Percentiles rank a stretch among this genome's conserved stretches.
Conservation (phyloP, 768 basidiomycete genomes). For the Trametes cinnabarina region DNA sequence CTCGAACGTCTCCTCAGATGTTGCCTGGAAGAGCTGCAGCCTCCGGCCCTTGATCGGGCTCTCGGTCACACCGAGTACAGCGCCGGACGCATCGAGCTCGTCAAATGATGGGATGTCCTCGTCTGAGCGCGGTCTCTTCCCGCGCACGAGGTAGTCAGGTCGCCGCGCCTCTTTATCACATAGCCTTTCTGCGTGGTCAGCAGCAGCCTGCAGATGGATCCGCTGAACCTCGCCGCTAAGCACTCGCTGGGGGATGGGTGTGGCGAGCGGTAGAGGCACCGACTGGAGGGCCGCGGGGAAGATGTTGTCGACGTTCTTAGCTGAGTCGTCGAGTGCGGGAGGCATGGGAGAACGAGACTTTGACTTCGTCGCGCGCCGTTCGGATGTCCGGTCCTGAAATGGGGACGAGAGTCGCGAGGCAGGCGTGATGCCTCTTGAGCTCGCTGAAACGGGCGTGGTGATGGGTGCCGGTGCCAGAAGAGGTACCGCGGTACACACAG, state of each 20-base stretch:
- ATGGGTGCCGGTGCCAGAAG: constrained; percentile 15
- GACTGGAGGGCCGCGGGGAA: constrained; percentile 1
- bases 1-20: constrained; percentile 81
- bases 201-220: constrained; percentile 52
- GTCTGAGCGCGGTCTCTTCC: constrained; percentile 47
- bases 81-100: constrained; percentile 35
- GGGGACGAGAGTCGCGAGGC: constrained; percentile 31
- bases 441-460: constrained; percentile 8
- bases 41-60: constrained; percentile 72
- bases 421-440: constrained; percentile 24
- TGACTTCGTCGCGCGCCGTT: constrained; percentile 18
- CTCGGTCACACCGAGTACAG: constrained; percentile 58
- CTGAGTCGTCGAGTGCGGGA: neutral
- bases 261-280: constrained; percentile 30
- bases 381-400: constrained; percentile 28
- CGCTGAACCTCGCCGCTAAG: constrained; percentile 58
- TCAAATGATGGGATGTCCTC: constrained; percentile 36
- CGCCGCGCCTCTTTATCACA: constrained; percentile 60
- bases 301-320: constrained; percentile 8
- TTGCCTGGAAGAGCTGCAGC: constrained; percentile 76
- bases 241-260: constrained; percentile 26
- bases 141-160: constrained; percentile 70
- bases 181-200: constrained; percentile 47
- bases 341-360: constrained; percentile 18
- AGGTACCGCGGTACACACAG: neutral